Evolutionary conservation across 495 filamentous ascomycete species (phyloP).

Genomic region (Xylaria bambusicola): DNA sequence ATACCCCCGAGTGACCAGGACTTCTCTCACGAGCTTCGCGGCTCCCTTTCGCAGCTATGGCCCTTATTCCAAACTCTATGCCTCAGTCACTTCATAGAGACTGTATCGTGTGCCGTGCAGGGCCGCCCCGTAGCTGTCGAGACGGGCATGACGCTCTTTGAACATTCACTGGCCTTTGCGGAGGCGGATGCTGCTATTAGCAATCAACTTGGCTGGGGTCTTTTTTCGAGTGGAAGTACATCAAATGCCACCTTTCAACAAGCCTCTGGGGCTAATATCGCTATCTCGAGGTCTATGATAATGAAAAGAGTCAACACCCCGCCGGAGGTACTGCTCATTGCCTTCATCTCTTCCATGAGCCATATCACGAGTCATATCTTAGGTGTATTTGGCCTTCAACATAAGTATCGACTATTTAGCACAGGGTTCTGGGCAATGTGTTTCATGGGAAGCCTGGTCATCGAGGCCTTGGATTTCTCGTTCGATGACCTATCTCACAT

Average conservation of each 20-base stretch:
- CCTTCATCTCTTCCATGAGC: constrained; percentile 83
- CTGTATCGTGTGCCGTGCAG: constrained; percentile 82
- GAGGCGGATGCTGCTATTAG: constrained; percentile 88
- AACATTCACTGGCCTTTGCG: constrained; percentile 93
- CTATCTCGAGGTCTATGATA: constrained; percentile 58
- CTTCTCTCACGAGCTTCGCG: constrained; percentile 51
- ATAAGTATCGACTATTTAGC: constrained; percentile 74
- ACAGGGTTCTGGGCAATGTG: constrained; percentile 87
- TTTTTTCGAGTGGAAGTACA: constrained; percentile 50
- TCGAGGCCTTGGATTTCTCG: constrained; percentile 66
- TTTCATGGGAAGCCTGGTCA: constrained; percentile 79
- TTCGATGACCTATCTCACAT: constrained; percentile 48
- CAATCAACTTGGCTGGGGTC: constrained; percentile 68
- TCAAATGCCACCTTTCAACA: constrained; percentile 42
- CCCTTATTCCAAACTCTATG: constrained; percentile 82
- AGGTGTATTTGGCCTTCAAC: constrained; percentile 76
- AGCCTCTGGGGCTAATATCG: constrained; percentile 43
- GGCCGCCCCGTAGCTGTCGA: constrained; percentile 78
- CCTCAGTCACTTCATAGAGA: constrained; percentile 85
- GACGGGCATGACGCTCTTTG: constrained; percentile 95
- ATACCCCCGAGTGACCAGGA: constrained; percentile 46
- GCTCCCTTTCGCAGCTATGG: constrained; percentile 84
- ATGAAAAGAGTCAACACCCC: constrained; percentile 72
- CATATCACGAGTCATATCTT: constrained; percentile 84
- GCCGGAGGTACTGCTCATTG: constrained; percentile 84